Conservation (phyloP, 352 stramenopile genomes). For the Phytophthora foliorum region DNA sequence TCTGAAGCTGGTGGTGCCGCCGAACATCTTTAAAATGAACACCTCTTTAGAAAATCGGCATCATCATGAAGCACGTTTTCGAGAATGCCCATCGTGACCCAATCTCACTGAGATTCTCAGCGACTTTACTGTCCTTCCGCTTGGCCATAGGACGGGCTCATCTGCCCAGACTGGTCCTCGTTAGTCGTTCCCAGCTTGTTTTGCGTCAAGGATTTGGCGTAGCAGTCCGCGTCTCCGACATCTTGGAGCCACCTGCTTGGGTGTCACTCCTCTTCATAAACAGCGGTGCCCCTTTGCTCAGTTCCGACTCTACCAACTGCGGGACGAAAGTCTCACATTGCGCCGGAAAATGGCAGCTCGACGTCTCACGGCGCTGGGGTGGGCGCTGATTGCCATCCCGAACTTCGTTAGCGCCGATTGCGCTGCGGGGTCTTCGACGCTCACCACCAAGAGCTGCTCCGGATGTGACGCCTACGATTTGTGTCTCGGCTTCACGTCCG, state of each 20-base stretch:
- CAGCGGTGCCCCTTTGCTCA: constrained; percentile 8
- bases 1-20: too few relatives aligned
- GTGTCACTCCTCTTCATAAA: constrained; percentile 30
- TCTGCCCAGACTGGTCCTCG: constrained; percentile 25
- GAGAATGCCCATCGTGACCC: constrained; percentile 19
- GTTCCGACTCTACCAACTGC: background rate
- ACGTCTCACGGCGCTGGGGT: constrained; percentile 6
- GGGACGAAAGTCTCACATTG: constrained; percentile 22
- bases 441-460: constrained; percentile 36
- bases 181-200: constrained; percentile 34
- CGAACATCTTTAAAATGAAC: too few relatives aligned
- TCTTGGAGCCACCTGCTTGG: background rate
- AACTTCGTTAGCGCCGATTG: constrained; percentile 23
- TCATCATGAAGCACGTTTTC: too few relatives aligned
- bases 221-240: background rate
- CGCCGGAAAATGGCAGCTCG: constrained; percentile 21
- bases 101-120: too few relatives aligned
- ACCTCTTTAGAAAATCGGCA: too few relatives aligned
- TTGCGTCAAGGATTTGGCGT: constrained; percentile 37
- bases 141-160: background rate
- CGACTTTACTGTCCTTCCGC: constrained; percentile 23
- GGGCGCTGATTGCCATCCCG: constrained; percentile 9
- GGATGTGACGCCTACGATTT: constrained; percentile 35
- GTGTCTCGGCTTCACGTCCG: constrained; percentile 37
- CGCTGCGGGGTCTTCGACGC: constrained; percentile 29